Conservation (phyloP, 805 yeast species). For the Wickerhamomyces kurtzmanii region DNA sequence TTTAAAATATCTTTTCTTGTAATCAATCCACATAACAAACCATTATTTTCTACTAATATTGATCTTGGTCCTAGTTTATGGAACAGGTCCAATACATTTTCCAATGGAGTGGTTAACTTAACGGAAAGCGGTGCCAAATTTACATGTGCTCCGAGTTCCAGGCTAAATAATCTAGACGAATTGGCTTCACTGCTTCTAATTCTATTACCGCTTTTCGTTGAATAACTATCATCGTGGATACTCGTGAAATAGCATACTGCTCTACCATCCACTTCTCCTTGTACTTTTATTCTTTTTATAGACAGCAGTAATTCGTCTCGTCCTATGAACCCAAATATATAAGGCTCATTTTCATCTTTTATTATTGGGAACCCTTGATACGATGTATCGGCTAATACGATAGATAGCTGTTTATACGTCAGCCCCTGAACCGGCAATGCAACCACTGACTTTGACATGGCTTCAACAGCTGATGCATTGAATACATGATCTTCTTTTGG, state of each 20-base stretch:
- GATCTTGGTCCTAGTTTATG: conserved; percentile 72
- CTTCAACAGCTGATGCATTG: conserved; percentile 37
- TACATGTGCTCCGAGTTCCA: conserved; percentile 22
- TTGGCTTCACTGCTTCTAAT: conserved; percentile 1
- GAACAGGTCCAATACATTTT: conserved; percentile 57
- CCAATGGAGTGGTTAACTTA: conserved; percentile 41
- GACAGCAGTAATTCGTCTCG: conserved; percentile 28
- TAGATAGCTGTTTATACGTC: conserved; percentile 22
- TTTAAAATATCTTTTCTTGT: conserved; percentile 78
- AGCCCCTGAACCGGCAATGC: conserved; percentile 28
- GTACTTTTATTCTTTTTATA: conserved; percentile 15
- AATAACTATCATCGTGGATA: neutral
- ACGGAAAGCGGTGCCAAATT: conserved; percentile 57
- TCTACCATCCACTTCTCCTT: conserved; percentile 10
- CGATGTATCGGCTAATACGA: conserved; percentile 22
- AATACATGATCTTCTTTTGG: conserved; percentile 59
- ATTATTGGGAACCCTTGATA: conserved; percentile 49
- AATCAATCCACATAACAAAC: conserved; percentile 60
- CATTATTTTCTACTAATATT: conserved; percentile 55
- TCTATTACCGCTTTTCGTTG: conserved; percentile 3
- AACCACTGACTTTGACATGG: conserved; percentile 45
- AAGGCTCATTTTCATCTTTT: conserved; percentile 23
- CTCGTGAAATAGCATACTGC: conserved; percentile 8
- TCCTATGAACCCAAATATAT: conserved; percentile 35
- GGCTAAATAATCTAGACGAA: conserved; percentile 17